Evolutionary conservation across 345 rosid species (phyloP).

Genomic region (Dipteronia dyeriana): DNA sequence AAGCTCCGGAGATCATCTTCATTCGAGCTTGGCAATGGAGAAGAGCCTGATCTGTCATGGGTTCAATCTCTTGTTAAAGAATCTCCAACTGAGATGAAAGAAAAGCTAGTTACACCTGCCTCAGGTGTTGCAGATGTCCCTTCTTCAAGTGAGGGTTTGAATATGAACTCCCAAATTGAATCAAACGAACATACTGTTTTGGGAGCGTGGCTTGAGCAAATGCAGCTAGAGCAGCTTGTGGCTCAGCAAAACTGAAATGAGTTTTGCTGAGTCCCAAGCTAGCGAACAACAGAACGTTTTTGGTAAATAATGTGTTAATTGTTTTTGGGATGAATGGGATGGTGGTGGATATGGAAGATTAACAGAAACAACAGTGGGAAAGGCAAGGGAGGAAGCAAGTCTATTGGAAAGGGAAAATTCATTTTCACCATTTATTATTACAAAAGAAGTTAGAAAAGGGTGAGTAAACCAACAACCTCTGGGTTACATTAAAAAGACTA

Average conservation of each 20-base stretch:
- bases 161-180: conserved; percentile 37
- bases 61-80: conserved; percentile 85
- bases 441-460: conserved; percentile 38
- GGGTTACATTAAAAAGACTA: conserved; percentile 32
- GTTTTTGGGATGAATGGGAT: conserved; percentile 26
- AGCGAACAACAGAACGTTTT: conserved; percentile 38
- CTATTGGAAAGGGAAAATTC: conserved; percentile 34
- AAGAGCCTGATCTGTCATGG: conserved; percentile 93
- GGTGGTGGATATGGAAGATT: conserved; percentile 34
- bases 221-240: conserved; percentile 89
- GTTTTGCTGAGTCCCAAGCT: conserved; percentile 34
- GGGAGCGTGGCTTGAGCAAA: conserved; percentile 85
- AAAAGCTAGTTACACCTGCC: conserved; percentile 40
- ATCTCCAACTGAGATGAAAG: conserved; percentile 60
- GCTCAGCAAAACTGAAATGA: conserved; percentile 76
- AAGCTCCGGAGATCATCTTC: conserved; percentile 50
- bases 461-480: conserved; percentile 30
- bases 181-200: conserved; percentile 62
- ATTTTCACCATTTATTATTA: conserved; percentile 51
- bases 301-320: conserved; percentile 49
- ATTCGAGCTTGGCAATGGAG: conserved; percentile 55
- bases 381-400: conserved; percentile 22
- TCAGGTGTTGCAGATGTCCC: conserved; percentile 34
- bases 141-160: conserved; percentile 40
- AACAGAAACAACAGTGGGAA: conserved; percentile 24